phyloP scores from a whole-genome alignment of 2,329 filamentous ascomycete genomes.

The Zasmidium citrigriseum region DNA sequence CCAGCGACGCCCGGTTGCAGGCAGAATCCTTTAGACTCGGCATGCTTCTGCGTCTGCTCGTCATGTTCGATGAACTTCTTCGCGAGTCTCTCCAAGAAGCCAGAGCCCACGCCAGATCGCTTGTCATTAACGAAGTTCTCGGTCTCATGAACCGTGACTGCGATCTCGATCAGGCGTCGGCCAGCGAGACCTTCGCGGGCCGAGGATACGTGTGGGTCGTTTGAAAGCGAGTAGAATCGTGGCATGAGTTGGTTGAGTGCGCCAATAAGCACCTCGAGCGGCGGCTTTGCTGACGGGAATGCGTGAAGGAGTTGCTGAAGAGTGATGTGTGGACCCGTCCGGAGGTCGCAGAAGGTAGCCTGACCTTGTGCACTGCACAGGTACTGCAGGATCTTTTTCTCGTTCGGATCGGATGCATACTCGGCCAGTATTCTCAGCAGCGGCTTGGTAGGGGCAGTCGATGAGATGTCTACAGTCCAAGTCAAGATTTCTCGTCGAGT shows the following conservation, averaged over 20 bases:
- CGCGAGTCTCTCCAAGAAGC: slow-evolving; percentile 88
- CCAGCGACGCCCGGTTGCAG: slow-evolving; percentile 38
- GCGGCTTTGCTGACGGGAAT: slow-evolving; percentile 88
- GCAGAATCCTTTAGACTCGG: slow-evolving; percentile 43
- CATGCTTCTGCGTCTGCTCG: slow-evolving; percentile 54
- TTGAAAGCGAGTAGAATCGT: slow-evolving; percentile 96
- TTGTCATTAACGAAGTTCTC: slow-evolving; percentile 68
- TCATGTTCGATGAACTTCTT: slow-evolving; percentile 69
- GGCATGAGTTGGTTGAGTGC: slow-evolving; percentile 89
- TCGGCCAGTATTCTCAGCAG: slow-evolving; percentile 85
- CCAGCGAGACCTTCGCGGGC: slow-evolving; percentile 67
- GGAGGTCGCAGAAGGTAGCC: slow-evolving; percentile 86
- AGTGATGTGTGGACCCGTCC: slow-evolving; percentile 82
- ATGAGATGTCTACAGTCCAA: slow-evolving; percentile 94
- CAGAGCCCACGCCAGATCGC: slow-evolving; percentile 85
- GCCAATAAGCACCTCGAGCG: slow-evolving; percentile 77
- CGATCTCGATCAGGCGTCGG: slow-evolving; percentile 86
- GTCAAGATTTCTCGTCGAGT: slow-evolving; percentile 89
- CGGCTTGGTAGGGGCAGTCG: slow-evolving; percentile 84
- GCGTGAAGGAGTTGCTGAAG: slow-evolving; percentile 83
- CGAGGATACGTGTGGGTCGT: slow-evolving; percentile 83
- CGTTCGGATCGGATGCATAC: slow-evolving; percentile 74
- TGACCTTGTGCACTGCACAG: slow-evolving; percentile 89
- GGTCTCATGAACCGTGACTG: slow-evolving; percentile 91
- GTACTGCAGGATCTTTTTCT: slow-evolving; percentile 85